Conservation (phyloP, 129 eudicot species). For the Tagetes erecta region DNA sequence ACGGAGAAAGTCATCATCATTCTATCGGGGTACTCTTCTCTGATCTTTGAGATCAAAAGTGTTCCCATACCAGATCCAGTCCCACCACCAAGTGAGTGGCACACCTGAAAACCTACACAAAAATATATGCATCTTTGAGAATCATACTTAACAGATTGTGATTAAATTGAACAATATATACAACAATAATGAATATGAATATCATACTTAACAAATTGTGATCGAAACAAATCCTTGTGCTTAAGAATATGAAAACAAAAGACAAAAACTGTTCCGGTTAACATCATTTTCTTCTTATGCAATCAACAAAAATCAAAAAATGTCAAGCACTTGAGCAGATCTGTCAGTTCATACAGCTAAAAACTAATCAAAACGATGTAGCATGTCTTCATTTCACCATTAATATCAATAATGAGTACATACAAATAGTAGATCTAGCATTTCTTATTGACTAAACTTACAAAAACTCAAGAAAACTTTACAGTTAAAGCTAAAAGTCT, state of each 20-base stretch:
- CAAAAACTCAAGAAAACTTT: neutral
- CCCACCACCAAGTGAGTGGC: constrained; percentile 65
- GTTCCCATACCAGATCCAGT: constrained; percentile 70
- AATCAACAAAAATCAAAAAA: neutral
- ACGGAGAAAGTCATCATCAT: constrained; percentile 68
- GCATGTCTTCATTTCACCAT: neutral
- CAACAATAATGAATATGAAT: neutral
- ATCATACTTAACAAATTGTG: too few relatives aligned
- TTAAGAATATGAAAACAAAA: neutral
- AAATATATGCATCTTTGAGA: neutral
- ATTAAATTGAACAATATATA: neutral
- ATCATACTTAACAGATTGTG: neutral
- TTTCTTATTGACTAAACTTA: neutral
- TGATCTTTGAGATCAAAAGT: constrained; percentile 52
- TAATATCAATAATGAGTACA: neutral
- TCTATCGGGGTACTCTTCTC: constrained; percentile 57
- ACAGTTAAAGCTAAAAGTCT: neutral
- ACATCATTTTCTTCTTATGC: neutral
- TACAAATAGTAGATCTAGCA: constrained; percentile 13
- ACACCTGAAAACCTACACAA: constrained; percentile 56
- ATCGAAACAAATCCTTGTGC: neutral
- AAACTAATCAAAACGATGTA: neutral
- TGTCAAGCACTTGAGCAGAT: neutral
- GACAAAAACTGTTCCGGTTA: neutral
- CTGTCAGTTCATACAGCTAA: neutral